Conservation (phyloP, 2,329 filamentous ascomycete genomes). For the Pseudopyricularia cyperi region DNA sequence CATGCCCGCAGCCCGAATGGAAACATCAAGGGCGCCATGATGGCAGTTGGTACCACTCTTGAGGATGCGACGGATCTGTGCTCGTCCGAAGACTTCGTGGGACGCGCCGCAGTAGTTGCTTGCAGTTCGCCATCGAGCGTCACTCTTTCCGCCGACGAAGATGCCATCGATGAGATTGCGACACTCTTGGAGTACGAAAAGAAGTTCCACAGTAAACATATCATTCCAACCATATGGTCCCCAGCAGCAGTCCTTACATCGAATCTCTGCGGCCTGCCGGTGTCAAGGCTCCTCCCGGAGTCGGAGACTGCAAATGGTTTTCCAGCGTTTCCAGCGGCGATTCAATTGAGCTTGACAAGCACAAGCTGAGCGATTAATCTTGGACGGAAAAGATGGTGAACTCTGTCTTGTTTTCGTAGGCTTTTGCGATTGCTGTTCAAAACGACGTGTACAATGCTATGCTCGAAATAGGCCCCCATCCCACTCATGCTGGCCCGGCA, state of each 20-base stretch:
- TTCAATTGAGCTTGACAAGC: constrained; percentile 12
- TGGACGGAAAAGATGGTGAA: constrained; percentile 33
- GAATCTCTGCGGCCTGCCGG: not conserved
- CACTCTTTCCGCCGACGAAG: constrained; percentile 27
- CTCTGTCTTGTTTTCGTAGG: constrained; percentile 28
- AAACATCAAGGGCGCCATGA: constrained; percentile 16
- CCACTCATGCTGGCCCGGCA: constrained; percentile 19
- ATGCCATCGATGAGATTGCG: constrained; percentile 4
- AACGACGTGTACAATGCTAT: constrained; percentile 19
- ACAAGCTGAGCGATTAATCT: constrained; percentile 17
- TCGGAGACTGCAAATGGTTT: constrained; percentile 16
- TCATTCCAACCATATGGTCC: constrained; percentile 13
- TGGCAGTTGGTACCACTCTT: constrained; percentile 23
- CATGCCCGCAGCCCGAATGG: not conserved
- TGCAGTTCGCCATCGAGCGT: constrained; percentile 13
- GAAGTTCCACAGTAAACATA: constrained; percentile 12
- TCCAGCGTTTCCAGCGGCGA: constrained; percentile 1
- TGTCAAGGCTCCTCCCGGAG: constrained; percentile 17
- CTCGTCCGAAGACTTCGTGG: not conserved
- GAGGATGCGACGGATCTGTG: not conserved
- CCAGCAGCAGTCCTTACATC: not conserved
- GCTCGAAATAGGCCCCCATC: constrained; percentile 27
- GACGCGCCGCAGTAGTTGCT: not conserved
- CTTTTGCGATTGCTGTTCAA: constrained; percentile 15
- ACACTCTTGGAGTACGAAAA: constrained; percentile 7